These are phyloP conservation scores for Vararia minispora DNA, from an alignment of 768 basidiomycete species.

Conservation along the genomic window DNA sequence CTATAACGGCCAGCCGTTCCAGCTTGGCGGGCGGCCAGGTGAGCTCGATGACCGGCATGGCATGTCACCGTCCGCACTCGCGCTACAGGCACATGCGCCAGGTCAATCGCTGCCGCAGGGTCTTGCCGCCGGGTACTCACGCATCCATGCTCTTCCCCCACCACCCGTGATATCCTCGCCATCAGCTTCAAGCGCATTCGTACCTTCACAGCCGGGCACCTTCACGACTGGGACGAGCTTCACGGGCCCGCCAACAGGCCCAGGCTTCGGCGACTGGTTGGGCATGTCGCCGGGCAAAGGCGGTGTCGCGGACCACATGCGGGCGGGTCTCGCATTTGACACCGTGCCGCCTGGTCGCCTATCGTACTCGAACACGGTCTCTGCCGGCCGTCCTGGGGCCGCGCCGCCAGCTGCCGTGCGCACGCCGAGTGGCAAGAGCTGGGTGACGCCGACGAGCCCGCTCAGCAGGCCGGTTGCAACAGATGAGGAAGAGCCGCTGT, in stretches of 20 bases:
- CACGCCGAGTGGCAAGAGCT: constrained; percentile 24
- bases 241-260: constrained; percentile 15
- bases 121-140: constrained; percentile 81
- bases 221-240: constrained; percentile 18
- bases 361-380: constrained; percentile 39
- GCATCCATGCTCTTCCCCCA: constrained; percentile 65
- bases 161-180: constrained; percentile 27
- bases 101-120: constrained; percentile 89
- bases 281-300: constrained; percentile 19
- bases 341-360: constrained; percentile 45
- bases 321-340: constrained; percentile 26
- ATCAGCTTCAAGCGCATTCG: constrained; percentile 20
- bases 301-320: constrained; percentile 16
- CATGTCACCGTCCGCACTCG: constrained; percentile 63
- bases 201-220: constrained; percentile 15
- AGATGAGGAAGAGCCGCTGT: constrained; percentile 59
- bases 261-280: constrained; percentile 20
- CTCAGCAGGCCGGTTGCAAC: constrained; percentile 48
- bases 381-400: constrained; percentile 13
- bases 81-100: constrained; percentile 78
- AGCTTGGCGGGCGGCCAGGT: constrained; percentile 22
- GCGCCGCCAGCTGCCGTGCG: constrained; percentile 16
- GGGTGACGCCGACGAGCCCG: constrained; percentile 40
- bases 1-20: constrained; percentile 28
- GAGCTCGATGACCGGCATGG: constrained; percentile 22